Percentiles rank a stretch among this genome's conserved stretches.
Evolutionary conservation across 2,329 filamentous ascomycete genomes (phyloP).

Genomic region (Fusarium sulawesiense): DNA sequence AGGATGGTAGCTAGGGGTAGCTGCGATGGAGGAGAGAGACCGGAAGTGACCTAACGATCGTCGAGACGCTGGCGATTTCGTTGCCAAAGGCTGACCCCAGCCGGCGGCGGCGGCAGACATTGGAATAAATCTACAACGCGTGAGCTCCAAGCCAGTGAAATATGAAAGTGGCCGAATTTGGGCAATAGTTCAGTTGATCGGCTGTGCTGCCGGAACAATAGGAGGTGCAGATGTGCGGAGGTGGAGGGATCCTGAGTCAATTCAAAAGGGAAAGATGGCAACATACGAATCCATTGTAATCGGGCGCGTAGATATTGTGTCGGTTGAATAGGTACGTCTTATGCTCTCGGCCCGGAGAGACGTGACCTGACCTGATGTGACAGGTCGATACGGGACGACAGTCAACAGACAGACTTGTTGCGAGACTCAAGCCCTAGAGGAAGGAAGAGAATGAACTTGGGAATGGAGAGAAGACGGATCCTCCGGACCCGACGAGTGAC

Average conservation of each 20-base stretch:
- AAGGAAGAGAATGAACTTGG: constrained; percentile 12
- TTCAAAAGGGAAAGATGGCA: constrained; percentile 26
- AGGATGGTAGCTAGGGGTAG: constrained; percentile 53
- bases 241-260: constrained; percentile 29
- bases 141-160: constrained; percentile 24
- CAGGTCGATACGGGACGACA: constrained; percentile 29
- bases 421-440: constrained; percentile 13
- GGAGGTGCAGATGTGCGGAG: constrained; percentile 11
- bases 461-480: constrained; percentile 36
- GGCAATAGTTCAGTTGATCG: constrained; percentile 21
- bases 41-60: constrained; percentile 62
- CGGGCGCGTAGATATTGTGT: constrained; percentile 37
- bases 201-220: constrained; percentile 11
- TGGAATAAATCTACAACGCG: constrained; percentile 59
- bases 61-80: constrained; percentile 43
- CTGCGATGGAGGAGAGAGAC: constrained; percentile 65
- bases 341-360: constrained; percentile 42
- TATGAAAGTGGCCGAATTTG: constrained; percentile 16
- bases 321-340: constrained; percentile 42
- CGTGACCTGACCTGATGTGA: constrained; percentile 43
- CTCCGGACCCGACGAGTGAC: constrained; percentile 30
- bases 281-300: constrained; percentile 50
- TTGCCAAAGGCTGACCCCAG: constrained; percentile 60
- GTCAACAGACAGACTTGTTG: constrained; percentile 15
- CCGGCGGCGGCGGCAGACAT: constrained; percentile 59